phyloP scores from a whole-genome alignment of 2,329 filamentous ascomycete genomes.

The Ophiostoma populinum region DNA sequence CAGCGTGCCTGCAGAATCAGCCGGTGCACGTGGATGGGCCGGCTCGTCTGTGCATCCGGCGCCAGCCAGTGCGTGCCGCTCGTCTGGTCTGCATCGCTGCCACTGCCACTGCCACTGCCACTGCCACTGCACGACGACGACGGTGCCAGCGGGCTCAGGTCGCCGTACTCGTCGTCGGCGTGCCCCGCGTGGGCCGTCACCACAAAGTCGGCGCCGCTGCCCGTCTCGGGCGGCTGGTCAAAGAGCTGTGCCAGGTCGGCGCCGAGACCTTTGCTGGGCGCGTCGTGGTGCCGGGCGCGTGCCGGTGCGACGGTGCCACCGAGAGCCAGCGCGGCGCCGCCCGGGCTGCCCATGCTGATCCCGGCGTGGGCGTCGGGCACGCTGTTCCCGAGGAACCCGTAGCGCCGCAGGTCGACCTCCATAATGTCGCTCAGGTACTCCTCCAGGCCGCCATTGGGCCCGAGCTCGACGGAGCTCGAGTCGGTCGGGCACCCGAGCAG shows the following conservation, averaged over 20 bases:
- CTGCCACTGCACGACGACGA: too few species aligned
- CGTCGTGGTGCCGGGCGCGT: slow-evolving; percentile 28
- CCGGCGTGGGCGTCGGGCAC: slow-evolving; percentile 27
- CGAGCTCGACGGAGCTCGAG: slow-evolving; percentile 43
- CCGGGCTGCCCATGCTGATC: slow-evolving; percentile 17
- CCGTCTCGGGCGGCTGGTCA: slow-evolving; percentile 66
- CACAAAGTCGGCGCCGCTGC: slow-evolving; percentile 77
- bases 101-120: not conserved
- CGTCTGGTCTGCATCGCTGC: not conserved
- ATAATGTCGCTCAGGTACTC: slow-evolving; percentile 92
- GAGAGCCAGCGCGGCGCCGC: slow-evolving; percentile 20
- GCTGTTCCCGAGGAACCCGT: slow-evolving; percentile 77
- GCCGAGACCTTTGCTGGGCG: slow-evolving; percentile 53
- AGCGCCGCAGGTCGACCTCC: slow-evolving; percentile 79
- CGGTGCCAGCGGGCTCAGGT: slow-evolving; percentile 11
- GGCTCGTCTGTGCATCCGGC: slow-evolving; percentile 48
- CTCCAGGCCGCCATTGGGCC: slow-evolving; percentile 50
- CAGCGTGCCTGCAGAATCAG: slow-evolving; percentile 88
- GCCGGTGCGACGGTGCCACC: slow-evolving; percentile 27
- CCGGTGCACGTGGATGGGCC: slow-evolving; percentile 84
- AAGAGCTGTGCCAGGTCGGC: slow-evolving; percentile 76
- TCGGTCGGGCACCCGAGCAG: slow-evolving; percentile 83
- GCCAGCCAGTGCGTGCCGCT: slow-evolving; percentile 36
- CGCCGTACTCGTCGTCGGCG: slow-evolving; percentile 34
- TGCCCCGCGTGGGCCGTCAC: slow-evolving; percentile 78